Evolutionary conservation across 106 monocot species (phyloP).

Genomic region (Chionographis japonica): DNA sequence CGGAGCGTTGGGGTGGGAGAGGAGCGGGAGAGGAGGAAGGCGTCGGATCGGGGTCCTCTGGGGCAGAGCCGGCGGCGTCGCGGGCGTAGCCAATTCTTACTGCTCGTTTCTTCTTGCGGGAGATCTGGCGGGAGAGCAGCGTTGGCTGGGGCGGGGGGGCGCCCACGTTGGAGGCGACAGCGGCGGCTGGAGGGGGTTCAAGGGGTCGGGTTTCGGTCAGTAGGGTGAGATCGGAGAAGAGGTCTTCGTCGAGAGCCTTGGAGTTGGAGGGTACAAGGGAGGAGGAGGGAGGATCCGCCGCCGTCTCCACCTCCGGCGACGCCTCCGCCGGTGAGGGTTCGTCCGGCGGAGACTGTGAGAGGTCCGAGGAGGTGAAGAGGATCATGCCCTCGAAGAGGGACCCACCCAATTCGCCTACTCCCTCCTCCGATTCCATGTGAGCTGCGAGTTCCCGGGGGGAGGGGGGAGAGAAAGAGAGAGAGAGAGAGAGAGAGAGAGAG

Average conservation of each 20-base stretch:
- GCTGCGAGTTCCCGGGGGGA: not conserved
- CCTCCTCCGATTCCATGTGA: constrained; percentile 16
- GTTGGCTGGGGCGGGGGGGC: not conserved
- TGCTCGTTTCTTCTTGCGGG: constrained; percentile 92
- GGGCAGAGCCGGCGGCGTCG: constrained; percentile 11
- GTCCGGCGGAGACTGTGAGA: constrained; percentile 8
- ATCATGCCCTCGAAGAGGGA: constrained; percentile 96
- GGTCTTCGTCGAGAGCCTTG: constrained; percentile 69
- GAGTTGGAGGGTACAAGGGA: constrained; percentile 1
- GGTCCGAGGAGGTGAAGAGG: constrained; percentile 60
- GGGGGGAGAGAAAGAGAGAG: not conserved
- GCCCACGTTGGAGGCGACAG: not conserved
- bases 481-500: too few relatives aligned
- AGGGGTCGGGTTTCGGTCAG: constrained; percentile 8
- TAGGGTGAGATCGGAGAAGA: constrained; percentile 93
- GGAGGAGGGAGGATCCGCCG: not conserved
- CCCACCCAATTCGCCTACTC: constrained; percentile 1
- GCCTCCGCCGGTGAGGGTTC: constrained; percentile 7
- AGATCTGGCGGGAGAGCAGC: constrained; percentile 33
- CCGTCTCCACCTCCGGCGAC: not conserved
- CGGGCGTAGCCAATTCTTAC: constrained; percentile 83
- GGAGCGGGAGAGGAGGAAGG: not conserved
- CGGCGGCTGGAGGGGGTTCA: not conserved
- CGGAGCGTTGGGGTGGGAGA: not conserved
- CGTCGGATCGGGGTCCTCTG: constrained; percentile 2